Conservation (phyloP, 1,284 basidiomycete species). For the Exobasidium rhododendri region DNA sequence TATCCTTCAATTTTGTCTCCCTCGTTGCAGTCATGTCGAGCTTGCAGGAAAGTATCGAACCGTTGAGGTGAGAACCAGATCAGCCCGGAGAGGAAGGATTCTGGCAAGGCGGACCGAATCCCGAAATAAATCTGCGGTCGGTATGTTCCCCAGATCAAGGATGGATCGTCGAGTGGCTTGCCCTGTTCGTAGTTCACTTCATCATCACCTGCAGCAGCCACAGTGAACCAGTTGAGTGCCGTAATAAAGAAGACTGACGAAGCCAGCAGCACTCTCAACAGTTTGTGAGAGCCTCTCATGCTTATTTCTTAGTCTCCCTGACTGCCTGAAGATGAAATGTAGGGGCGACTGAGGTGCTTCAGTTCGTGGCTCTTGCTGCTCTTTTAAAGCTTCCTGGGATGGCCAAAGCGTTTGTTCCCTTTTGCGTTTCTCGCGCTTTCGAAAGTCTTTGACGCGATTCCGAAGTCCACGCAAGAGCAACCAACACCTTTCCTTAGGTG, state of each 20-base stretch:
- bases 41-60: slow-evolving; percentile 59
- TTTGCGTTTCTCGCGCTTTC: too few relatives aligned
- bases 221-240: too few relatives aligned
- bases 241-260: background rate
- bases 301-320: background rate
- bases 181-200: background rate
- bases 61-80: slow-evolving; percentile 65
- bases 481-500: too few relatives aligned
- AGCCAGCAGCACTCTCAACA: background rate
- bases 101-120: slow-evolving; percentile 73
- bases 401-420: too few relatives aligned
- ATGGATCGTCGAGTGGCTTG: slow-evolving; percentile 36
- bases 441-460: too few relatives aligned
- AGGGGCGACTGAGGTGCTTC: background rate
- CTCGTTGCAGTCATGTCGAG: slow-evolving; percentile 79
- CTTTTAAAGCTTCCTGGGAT: too few relatives aligned
- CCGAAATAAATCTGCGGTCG: slow-evolving; percentile 91
- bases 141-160: slow-evolving; percentile 84
- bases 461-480: too few relatives aligned
- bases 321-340: background rate
- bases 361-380: too few relatives aligned
- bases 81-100: slow-evolving; percentile 83
- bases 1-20: slow-evolving; percentile 75
- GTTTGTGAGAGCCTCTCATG: background rate
- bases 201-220: background rate